Percentiles rank a stretch among this genome's conserved stretches.
Conservation (phyloP, 2,329 filamentous ascomycete species). For the Fusarium anguioides region DNA sequence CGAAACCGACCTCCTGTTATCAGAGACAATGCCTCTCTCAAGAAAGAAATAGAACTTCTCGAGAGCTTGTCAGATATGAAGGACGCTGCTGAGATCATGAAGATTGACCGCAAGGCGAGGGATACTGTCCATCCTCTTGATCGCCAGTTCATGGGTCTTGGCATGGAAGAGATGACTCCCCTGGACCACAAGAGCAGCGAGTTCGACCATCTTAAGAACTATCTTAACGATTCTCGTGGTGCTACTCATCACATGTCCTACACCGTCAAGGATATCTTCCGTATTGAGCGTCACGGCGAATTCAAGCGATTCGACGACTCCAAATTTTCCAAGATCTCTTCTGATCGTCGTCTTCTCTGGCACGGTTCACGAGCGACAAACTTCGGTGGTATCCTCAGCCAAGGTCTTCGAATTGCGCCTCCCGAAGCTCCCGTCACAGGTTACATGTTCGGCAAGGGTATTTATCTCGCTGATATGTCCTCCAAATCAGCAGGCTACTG, state of each 20-base stretch:
- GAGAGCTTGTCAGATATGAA: slow-evolving; percentile 89
- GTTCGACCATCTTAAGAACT: slow-evolving; percentile 72
- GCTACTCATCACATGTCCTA: slow-evolving; percentile 72
- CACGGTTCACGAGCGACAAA: slow-evolving; percentile 87
- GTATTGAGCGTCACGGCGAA: slow-evolving; percentile 81
- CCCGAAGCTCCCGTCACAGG: slow-evolving; percentile 82
- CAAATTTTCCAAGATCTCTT: slow-evolving; percentile 62
- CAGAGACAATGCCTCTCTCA: slow-evolving; percentile 64
- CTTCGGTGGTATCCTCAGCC: slow-evolving; percentile 86
- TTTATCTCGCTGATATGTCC: slow-evolving; percentile 88
- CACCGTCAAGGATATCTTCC: slow-evolving; percentile 79
- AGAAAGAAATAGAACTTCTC: slow-evolving; percentile 81
- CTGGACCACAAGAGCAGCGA: slow-evolving; percentile 70
- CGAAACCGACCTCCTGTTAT: slow-evolving; percentile 79
- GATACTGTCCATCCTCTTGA: slow-evolving; percentile 74
- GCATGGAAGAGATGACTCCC: slow-evolving; percentile 80
- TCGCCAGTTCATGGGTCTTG: slow-evolving; percentile 76
- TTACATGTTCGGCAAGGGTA: slow-evolving; percentile 92
- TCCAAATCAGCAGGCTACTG: slow-evolving; percentile 88
- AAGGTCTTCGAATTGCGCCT: slow-evolving; percentile 90
- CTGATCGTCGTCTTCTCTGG: slow-evolving; percentile 83
- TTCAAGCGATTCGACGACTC: slow-evolving; percentile 72
- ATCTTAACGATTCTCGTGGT: slow-evolving; percentile 75
- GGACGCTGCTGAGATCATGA: slow-evolving; percentile 81
- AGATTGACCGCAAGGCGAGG: slow-evolving; percentile 63